Evolutionary conservation across 768 basidiomycete species (phyloP).

Genomic region (Russula sp.): DNA sequence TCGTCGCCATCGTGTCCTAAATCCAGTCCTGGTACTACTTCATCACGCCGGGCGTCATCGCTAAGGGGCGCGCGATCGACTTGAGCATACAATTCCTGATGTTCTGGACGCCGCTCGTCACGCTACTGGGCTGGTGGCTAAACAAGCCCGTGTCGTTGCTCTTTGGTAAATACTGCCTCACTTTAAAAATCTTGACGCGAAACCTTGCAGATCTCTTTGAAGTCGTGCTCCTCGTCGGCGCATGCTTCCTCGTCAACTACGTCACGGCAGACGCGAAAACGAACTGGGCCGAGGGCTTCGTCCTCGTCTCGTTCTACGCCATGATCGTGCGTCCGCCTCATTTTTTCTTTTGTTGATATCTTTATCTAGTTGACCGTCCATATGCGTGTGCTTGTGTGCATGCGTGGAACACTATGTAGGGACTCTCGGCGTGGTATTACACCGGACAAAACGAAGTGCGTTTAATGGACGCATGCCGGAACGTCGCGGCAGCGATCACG

Average conservation of each 20-base stretch:
- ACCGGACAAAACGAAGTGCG: conserved; percentile 47
- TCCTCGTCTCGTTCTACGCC: conserved; percentile 60
- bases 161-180: conserved; percentile 44
- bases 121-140: conserved; percentile 64
- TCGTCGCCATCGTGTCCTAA: conserved; percentile 55
- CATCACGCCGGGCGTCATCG: conserved; percentile 43
- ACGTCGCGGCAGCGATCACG: too few relatives aligned
- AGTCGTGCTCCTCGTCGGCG: conserved; percentile 54
- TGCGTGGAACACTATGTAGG: conserved; percentile 32
- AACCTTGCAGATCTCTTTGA: conserved; percentile 56
- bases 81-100: conserved; percentile 71
- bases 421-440: conserved; percentile 64
- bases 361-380: too few relatives aligned
- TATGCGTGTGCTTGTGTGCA: neutral
- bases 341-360: too few relatives aligned
- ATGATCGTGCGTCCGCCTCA: conserved; percentile 46
- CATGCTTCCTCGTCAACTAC: conserved; percentile 74
- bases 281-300: conserved; percentile 69
- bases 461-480: too few relatives aligned
- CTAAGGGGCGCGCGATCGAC: conserved; percentile 66
- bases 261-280: conserved; percentile 75
- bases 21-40: conserved; percentile 41
- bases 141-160: conserved; percentile 54
- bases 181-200: too few relatives aligned
- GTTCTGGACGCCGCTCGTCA: conserved; percentile 74